Conservation (phyloP, 139 green algal genomes). For the Volvox reticuliferus region DNA sequence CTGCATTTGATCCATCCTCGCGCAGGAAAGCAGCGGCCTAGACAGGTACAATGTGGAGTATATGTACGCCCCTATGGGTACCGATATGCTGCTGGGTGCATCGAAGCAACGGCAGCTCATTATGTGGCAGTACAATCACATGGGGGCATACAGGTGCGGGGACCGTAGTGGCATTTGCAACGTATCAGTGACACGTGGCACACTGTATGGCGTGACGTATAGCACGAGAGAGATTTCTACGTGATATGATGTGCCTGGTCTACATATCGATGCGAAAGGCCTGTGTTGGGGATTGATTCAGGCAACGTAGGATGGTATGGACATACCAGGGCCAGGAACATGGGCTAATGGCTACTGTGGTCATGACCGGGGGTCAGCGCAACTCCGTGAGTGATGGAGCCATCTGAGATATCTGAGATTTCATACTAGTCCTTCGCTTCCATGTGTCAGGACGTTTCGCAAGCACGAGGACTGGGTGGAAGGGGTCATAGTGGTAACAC, state of each 20-base stretch:
- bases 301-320: too few species aligned
- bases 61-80: constrained; percentile 68
- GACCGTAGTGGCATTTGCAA: neutral
- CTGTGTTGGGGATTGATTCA: too few species aligned
- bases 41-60: constrained; percentile 60
- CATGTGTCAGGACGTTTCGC: constrained; percentile 61
- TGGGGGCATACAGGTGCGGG: constrained; percentile 65
- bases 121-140: constrained; percentile 76
- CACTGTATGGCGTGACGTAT: too few species aligned
- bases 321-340: too few species aligned
- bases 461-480: constrained; percentile 75
- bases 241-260: too few species aligned
- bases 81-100: constrained; percentile 72
- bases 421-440: neutral
- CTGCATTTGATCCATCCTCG: neutral
- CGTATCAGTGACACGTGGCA: too few species aligned
- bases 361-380: too few species aligned
- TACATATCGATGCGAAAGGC: too few species aligned
- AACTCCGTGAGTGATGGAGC: too few species aligned
- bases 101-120: constrained; percentile 69
- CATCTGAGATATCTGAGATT: too few species aligned
- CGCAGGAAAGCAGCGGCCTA: constrained; percentile 42
- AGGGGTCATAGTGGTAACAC: constrained; percentile 63
- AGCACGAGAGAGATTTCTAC: too few species aligned
- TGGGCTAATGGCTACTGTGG: too few species aligned